Conservation (phyloP, 495 filamentous ascomycete genomes). For the Trichoderma virens region DNA sequence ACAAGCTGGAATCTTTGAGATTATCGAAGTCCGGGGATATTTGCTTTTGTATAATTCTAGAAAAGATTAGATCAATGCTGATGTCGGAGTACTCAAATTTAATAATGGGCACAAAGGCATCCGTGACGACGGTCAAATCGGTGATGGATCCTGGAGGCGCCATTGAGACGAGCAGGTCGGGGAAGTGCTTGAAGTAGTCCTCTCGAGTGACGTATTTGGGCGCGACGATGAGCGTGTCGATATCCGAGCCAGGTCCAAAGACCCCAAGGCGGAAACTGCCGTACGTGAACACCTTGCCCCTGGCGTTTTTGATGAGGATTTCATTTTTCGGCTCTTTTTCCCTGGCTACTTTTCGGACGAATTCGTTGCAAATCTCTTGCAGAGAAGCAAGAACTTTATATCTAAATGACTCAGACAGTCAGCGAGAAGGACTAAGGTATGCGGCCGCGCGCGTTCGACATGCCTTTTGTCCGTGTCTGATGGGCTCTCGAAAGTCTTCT, state of each 20-base stretch:
- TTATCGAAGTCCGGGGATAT: constrained; percentile 58
- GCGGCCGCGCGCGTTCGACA: constrained; percentile 12
- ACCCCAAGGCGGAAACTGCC: constrained; percentile 92
- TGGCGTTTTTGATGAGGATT: constrained; percentile 66
- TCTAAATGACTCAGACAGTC: constrained; percentile 10
- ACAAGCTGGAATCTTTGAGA: constrained; percentile 70
- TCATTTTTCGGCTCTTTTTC: constrained; percentile 68
- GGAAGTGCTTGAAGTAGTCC: constrained; percentile 88
- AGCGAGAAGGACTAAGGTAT: background rate
- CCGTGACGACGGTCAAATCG: constrained; percentile 77
- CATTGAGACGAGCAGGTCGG: constrained; percentile 63
- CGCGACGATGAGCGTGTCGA: constrained; percentile 87
- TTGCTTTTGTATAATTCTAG: constrained; percentile 61
- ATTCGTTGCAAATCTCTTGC: constrained; percentile 71
- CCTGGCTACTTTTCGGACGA: constrained; percentile 68
- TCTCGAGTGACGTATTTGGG: constrained; percentile 79
- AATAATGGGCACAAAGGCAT: constrained; percentile 92
- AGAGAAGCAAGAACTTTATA: constrained; percentile 54
- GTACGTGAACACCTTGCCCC: constrained; percentile 88
- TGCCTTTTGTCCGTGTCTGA: constrained; percentile 76
- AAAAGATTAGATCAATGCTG: constrained; percentile 92
- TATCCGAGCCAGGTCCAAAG: constrained; percentile 93
- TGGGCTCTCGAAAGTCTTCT: constrained; percentile 83
- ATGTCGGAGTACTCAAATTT: constrained; percentile 86
- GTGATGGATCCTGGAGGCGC: constrained; percentile 67